phyloP scores from a whole-genome alignment of 2,329 filamentous ascomycete species.

The Fusarium hostae region DNA sequence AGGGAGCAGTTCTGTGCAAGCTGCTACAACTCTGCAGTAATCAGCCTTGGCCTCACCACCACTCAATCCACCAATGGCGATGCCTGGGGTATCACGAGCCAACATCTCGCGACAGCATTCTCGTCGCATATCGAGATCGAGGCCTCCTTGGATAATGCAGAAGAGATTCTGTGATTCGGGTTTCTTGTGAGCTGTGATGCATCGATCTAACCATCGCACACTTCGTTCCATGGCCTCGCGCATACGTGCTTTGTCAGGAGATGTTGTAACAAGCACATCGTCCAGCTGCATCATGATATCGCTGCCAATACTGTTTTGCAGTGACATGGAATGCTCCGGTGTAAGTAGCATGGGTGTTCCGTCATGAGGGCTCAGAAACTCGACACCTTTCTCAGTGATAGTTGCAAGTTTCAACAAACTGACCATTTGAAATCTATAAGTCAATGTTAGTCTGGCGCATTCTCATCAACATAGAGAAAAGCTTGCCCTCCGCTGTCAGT shows the following conservation, averaged over 20 bases:
- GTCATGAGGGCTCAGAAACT: conserved; percentile 96
- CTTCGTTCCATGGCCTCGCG: conserved; percentile 94
- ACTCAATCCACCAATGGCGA: conserved; percentile 94
- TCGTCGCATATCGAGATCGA: conserved; percentile 86
- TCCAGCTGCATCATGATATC: conserved; percentile 99
- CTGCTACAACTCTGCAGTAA: conserved; percentile 89
- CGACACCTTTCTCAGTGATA: conserved; percentile 94
- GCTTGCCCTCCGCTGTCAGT: conserved; percentile 79
- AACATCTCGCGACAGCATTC: conserved; percentile 91
- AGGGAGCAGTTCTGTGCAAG: conserved; percentile 86
- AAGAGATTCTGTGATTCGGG: conserved; percentile 90
- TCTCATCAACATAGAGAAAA: neutral
- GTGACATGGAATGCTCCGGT: conserved; percentile 93
- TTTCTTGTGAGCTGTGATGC: conserved; percentile 88
- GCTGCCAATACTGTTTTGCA: conserved; percentile 97
- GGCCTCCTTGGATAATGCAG: conserved; percentile 96
- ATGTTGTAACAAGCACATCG: conserved; percentile 96
- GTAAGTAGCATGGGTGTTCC: conserved; percentile 96
- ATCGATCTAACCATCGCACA: conserved; percentile 94
- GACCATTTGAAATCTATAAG: conserved; percentile 97
- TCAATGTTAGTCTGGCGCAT: conserved; percentile 10
- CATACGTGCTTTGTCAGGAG: conserved; percentile 88
- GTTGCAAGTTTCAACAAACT: conserved; percentile 92
- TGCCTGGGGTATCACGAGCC: conserved; percentile 88
- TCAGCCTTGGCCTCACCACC: conserved; percentile 94